phyloP scores from a whole-genome alignment of 345 rosid species.

The Eucalyptus decipiens region DNA sequence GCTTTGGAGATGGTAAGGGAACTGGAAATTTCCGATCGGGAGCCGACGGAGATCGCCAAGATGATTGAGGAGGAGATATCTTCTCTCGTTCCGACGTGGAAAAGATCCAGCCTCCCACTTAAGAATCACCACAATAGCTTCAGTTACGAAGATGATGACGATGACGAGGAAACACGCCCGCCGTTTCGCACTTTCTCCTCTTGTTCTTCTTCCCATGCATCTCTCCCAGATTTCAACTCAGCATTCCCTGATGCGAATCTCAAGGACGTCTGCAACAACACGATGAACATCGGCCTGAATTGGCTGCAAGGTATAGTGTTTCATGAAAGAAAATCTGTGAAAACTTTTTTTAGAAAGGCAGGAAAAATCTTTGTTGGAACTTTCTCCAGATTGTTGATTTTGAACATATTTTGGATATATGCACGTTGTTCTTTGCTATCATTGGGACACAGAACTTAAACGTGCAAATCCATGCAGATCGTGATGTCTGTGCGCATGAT shows the following conservation, averaged over 20 bases:
- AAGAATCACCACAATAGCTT: conserved; percentile 23
- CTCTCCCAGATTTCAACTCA: conserved; percentile 16
- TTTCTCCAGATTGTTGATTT: background rate
- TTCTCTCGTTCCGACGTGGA: conserved; percentile 60
- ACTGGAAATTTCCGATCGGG: conserved; percentile 66
- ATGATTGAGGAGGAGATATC: conserved; percentile 78
- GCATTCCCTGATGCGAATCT: background rate
- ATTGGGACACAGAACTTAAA: background rate
- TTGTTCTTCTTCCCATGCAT: conserved; percentile 46
- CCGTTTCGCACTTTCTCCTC: conserved; percentile 32
- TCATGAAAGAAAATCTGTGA: background rate
- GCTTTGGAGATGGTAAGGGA: conserved; percentile 92
- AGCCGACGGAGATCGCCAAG: conserved; percentile 57
- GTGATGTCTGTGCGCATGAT: conserved; percentile 8
- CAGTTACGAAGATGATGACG: conserved; percentile 29
- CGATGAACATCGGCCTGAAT: background rate
- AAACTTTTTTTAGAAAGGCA: background rate
- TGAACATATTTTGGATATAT: background rate
- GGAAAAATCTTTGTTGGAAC: background rate
- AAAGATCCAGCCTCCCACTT: background rate
- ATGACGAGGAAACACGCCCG: conserved; percentile 7
- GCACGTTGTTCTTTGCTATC: background rate
- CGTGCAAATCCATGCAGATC: conserved; percentile 13
- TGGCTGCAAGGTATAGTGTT: conserved; percentile 26
- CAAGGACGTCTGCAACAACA: background rate